Conservation (phyloP, 2,329 filamentous ascomycete species). For the Lachnellula suecica region DNA sequence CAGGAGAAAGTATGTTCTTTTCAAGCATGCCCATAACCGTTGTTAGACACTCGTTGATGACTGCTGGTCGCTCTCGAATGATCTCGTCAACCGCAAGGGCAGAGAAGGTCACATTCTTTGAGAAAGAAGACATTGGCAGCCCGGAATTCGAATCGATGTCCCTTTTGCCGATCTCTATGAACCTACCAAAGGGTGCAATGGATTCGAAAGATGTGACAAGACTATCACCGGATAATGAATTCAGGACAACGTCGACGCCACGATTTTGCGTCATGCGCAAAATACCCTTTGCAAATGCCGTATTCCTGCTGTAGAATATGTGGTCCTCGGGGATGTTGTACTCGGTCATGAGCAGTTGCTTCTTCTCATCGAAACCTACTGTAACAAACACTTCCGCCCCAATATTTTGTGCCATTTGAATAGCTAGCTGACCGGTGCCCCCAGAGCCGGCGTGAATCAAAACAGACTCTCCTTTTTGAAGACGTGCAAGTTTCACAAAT, state of each 20-base stretch:
- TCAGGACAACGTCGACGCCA: conserved; percentile 30
- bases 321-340: conserved; percentile 36
- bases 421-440: conserved; percentile 17
- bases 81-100: conserved; percentile 37
- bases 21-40: neutral
- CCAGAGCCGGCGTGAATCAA: conserved; percentile 18
- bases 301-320: conserved; percentile 39
- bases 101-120: conserved; percentile 38
- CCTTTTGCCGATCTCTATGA: conserved; percentile 37
- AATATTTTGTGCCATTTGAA: conserved; percentile 32
- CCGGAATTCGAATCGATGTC: conserved; percentile 18
- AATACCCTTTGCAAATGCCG: conserved; percentile 34
- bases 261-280: conserved; percentile 16
- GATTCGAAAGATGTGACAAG: conserved; percentile 44
- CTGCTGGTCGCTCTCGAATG: too few species aligned
- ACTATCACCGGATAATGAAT: conserved; percentile 23
- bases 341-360: conserved; percentile 22
- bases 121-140: conserved; percentile 36
- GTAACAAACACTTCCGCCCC: conserved; percentile 34
- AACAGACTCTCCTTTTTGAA: conserved; percentile 32
- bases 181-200: conserved; percentile 34
- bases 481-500: conserved; percentile 38
- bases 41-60: neutral
- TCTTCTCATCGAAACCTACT: conserved; percentile 29
- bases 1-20: neutral